Conservation (phyloP, 2,329 filamentous ascomycete genomes). For the Xylariaceae sp. region DNA sequence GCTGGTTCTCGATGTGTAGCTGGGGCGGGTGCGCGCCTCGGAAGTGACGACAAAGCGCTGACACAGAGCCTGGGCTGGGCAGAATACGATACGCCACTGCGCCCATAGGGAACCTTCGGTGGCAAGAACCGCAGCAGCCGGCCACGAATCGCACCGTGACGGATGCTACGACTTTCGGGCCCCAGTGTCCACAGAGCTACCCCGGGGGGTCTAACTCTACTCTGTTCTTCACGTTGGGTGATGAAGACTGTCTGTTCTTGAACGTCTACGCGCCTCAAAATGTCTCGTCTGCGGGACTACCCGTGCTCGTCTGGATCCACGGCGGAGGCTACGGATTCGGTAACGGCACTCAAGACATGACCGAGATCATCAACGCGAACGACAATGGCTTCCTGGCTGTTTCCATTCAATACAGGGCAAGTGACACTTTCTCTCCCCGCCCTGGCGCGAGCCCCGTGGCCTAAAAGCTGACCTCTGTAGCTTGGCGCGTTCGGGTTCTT, state of each 20-base stretch:
- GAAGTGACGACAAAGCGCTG: neutral
- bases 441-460: neutral
- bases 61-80: too few relatives aligned
- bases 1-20: neutral
- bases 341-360: slow-evolving; percentile 1
- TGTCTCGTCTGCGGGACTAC: neutral
- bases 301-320: slow-evolving; percentile 4
- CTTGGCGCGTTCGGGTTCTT: slow-evolving; percentile 4
- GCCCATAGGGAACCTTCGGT: slow-evolving; percentile 2
- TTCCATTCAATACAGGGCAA: slow-evolving; percentile 3
- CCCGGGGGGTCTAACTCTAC: neutral
- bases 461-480: neutral
- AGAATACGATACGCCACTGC: slow-evolving; percentile 3
- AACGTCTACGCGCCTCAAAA: slow-evolving; percentile 1
- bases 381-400: slow-evolving; percentile 3
- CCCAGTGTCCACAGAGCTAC: slow-evolving; percentile 3
- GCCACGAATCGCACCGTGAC: neutral
- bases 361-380: slow-evolving; percentile 1
- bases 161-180: neutral
- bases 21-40: neutral
- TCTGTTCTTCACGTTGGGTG: neutral
- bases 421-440: neutral
- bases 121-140: slow-evolving; percentile 3
- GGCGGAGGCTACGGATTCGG: slow-evolving; percentile 3
- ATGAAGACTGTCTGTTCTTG: slow-evolving; percentile 5